phyloP scores from a whole-genome alignment of 805 yeast genomes.

The Saccharomycopsis sp. region DNA sequence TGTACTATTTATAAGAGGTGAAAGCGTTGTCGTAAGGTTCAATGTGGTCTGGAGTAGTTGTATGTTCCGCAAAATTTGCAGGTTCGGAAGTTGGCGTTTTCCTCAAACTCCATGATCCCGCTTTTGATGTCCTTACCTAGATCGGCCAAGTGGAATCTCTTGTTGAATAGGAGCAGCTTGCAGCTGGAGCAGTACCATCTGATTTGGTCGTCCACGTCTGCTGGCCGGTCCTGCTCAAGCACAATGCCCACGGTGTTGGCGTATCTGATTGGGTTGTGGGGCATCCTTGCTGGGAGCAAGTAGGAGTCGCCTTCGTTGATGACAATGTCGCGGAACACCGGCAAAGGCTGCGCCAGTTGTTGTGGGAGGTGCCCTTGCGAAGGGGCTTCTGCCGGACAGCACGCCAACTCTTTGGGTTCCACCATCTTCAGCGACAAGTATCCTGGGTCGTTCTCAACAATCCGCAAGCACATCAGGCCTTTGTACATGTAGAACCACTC shows the following conservation, averaged over 20 bases:
- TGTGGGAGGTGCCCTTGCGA: background rate
- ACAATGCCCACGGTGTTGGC: constrained; percentile 84
- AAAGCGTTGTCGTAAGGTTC: too few relatives aligned
- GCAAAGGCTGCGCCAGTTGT: constrained; percentile 34
- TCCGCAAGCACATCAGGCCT: constrained; percentile 77
- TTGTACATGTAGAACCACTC: constrained; percentile 87
- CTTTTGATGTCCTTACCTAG: constrained; percentile 85
- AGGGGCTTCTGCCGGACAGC: background rate
- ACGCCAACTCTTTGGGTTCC: background rate
- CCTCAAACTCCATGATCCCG: constrained; percentile 66
- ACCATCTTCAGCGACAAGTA: constrained; percentile 4
- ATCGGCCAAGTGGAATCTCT: constrained; percentile 65
- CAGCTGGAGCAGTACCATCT: constrained; percentile 86
- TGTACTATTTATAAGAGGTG: too few relatives aligned
- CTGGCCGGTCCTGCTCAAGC: constrained; percentile 85
- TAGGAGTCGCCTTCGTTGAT: constrained; percentile 87
- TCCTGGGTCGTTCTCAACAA: constrained; percentile 44
- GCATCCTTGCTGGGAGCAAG: constrained; percentile 72
- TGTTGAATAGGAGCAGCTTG: constrained; percentile 54
- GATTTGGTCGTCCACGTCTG: constrained; percentile 56
- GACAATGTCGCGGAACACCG: constrained; percentile 61
- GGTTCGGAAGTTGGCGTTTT: constrained; percentile 52
- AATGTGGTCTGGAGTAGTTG: constrained; percentile 58
- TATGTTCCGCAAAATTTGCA: constrained; percentile 68
- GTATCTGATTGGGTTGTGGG: constrained; percentile 85